Percentiles rank a stretch among this genome's conserved stretches.
Evolutionary conservation across 169 alveolate species (phyloP).

Genomic region (Plasmodium fragile): DNA sequence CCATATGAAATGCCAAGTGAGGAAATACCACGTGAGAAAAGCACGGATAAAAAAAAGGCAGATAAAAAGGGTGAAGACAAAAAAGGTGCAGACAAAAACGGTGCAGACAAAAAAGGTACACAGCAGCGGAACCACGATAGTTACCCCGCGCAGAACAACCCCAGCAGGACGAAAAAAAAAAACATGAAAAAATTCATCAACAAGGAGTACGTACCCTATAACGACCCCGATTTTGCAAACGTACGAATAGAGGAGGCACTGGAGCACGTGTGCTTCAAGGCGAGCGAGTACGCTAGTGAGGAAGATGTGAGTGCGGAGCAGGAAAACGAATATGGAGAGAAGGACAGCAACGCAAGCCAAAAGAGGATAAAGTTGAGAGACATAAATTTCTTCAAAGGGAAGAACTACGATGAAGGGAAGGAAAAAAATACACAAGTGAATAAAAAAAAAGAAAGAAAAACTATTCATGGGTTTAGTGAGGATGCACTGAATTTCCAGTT

Average conservation of each 20-base stretch:
- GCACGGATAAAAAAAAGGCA: not conserved
- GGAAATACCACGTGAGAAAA: not conserved
- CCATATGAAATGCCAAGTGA: not conserved
- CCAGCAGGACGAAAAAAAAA: slow-evolving; percentile 5
- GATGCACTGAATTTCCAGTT: slow-evolving; percentile 73
- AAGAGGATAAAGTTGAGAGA: not conserved
- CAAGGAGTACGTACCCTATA: slow-evolving; percentile 66
- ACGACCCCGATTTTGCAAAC: slow-evolving; percentile 74
- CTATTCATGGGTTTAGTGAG: slow-evolving; percentile 54
- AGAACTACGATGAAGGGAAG: slow-evolving; percentile 6
- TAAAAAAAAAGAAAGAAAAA: not conserved
- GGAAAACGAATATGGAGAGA: not conserved
- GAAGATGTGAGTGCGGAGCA: not conserved
- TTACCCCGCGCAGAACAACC: not conserved
- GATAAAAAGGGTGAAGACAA: not conserved
- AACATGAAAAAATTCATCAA: slow-evolving; percentile 10
- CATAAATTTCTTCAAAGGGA: not conserved
- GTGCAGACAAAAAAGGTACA: no score
- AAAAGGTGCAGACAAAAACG: not conserved
- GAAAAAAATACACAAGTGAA: not conserved
- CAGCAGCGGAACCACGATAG: no score
- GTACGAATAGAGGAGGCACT: slow-evolving; percentile 73
- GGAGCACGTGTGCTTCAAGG: slow-evolving; percentile 62
- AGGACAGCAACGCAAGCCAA: slow-evolving; percentile 4
- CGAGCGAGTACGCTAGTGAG: not conserved